A percentile compares a stretch with the other conserved stretches of the same genome.
Conservation (phyloP, 2,329 filamentous ascomycete genomes). For the Colletotrichum lentis region DNA sequence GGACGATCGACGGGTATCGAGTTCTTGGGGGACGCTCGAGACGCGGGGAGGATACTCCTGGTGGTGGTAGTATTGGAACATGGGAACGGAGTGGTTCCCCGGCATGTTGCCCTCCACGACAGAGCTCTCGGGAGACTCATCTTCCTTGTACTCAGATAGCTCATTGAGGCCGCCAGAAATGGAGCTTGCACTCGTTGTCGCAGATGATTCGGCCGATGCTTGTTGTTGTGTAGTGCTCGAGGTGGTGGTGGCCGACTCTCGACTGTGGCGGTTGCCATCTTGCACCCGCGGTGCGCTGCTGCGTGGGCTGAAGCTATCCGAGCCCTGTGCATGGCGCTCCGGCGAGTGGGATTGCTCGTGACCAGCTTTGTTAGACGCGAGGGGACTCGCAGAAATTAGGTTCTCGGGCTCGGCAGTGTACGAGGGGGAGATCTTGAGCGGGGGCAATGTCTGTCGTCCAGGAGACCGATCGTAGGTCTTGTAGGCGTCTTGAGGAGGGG, state of each 20-base stretch:
- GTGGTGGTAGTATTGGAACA: constrained; percentile 71
- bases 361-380: constrained; percentile 12
- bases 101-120: constrained; percentile 55
- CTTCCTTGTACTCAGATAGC: constrained; percentile 53
- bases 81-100: constrained; percentile 59
- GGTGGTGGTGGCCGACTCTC: constrained; percentile 60
- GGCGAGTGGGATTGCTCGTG: constrained; percentile 14
- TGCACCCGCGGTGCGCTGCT: constrained; percentile 48
- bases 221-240: constrained; percentile 59
- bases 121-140: constrained; percentile 61
- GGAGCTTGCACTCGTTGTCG: constrained; percentile 65
- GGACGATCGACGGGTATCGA: constrained; percentile 51
- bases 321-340: constrained; percentile 38
- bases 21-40: constrained; percentile 54
- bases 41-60: constrained; percentile 54
- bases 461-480: constrained; percentile 11
- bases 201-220: constrained; percentile 61
- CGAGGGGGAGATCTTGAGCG: constrained; percentile 26
- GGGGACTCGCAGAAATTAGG: constrained; percentile 16
- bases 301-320: constrained; percentile 46
- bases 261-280: constrained; percentile 57
- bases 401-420: constrained; percentile 24
- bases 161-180: constrained; percentile 59
- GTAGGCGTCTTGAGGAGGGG: constrained; percentile 51
- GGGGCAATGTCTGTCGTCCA: constrained; percentile 34